Evolutionary conservation across 192 early-diverging fungal species (phyloP).

Genomic region (Gamsiella multidivaricata): DNA sequence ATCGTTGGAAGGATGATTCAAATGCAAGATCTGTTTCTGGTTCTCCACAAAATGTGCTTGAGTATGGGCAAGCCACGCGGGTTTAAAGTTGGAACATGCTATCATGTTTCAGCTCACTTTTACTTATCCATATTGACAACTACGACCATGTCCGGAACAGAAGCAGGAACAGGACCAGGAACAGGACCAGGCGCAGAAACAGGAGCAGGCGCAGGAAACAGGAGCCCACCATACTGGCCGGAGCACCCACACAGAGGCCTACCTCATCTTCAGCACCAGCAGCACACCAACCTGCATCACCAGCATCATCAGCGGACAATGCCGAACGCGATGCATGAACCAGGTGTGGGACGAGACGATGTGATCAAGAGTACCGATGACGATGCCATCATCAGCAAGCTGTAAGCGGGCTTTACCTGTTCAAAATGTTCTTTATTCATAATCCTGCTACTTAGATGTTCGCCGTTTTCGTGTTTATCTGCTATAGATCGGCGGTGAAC

Average conservation of each 20-base stretch:
- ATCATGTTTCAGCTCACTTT: no score
- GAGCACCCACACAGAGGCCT: slow-evolving; percentile 7
- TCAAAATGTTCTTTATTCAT: no score
- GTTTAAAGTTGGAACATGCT: no score
- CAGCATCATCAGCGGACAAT: background rate
- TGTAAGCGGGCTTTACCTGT: slow-evolving; percentile 61
- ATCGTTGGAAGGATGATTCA: no score
- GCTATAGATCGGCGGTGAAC: slow-evolving; percentile 77
- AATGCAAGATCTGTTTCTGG: no score
- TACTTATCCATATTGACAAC: background rate
- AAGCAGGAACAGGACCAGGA: no score
- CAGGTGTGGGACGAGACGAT: slow-evolving; percentile 63
- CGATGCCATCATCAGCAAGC: slow-evolving; percentile 85
- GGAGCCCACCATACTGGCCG: slow-evolving; percentile 29
- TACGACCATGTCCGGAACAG: slow-evolving; percentile 17
- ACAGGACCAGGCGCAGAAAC: no score
- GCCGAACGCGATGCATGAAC: background rate
- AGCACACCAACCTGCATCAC: background rate
- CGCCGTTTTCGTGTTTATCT: background rate
- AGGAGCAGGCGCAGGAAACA: slow-evolving; percentile 18
- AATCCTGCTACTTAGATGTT: background rate
- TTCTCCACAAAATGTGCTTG: no score
- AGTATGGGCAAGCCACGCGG: no score
- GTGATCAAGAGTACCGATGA: slow-evolving; percentile 91
- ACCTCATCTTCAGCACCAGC: background rate